These are phyloP conservation scores for Cicer yamashitae DNA, from an alignment of 306 rosid species.

Conservation along the genomic window DNA sequence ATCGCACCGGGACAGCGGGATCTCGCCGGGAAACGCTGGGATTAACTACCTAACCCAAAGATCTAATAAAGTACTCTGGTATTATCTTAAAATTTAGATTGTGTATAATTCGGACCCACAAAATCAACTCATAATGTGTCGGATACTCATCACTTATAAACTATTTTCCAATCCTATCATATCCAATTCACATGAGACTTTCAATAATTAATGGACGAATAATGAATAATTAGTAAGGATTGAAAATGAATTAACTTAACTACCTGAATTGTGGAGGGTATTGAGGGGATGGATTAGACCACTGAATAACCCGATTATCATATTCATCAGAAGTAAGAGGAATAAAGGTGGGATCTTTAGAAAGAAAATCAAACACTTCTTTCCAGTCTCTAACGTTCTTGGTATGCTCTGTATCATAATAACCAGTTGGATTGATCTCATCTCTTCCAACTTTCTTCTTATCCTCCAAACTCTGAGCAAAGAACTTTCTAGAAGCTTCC, in stretches of 20 bases:
- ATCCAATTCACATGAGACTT: background rate
- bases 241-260: conserved; percentile 1
- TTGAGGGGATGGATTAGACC: conserved; percentile 62
- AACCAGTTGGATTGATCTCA: conserved; percentile 47
- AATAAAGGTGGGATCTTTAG: conserved; percentile 49
- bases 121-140: background rate
- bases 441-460: conserved; percentile 60
- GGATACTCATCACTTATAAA: no score
- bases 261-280: conserved; percentile 67
- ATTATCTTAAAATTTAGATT: background rate
- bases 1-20: no score
- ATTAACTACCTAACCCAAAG: no score
- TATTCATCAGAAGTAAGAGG: conserved; percentile 50
- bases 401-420: conserved; percentile 66
- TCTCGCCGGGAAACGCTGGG: no score
- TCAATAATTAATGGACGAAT: background rate
- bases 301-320: conserved; percentile 43
- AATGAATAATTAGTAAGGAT: background rate
- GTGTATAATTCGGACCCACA: background rate
- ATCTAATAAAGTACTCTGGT: background rate
- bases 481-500: conserved; percentile 54
- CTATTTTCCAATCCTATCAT: no score
- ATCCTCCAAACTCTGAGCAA: conserved; percentile 62
- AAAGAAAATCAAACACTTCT: conserved; percentile 63
- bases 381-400: conserved; percentile 86